Evolutionary conservation across 345 rosid genomes (phyloP).

Genomic region (Eucalyptus cloeziana): DNA sequence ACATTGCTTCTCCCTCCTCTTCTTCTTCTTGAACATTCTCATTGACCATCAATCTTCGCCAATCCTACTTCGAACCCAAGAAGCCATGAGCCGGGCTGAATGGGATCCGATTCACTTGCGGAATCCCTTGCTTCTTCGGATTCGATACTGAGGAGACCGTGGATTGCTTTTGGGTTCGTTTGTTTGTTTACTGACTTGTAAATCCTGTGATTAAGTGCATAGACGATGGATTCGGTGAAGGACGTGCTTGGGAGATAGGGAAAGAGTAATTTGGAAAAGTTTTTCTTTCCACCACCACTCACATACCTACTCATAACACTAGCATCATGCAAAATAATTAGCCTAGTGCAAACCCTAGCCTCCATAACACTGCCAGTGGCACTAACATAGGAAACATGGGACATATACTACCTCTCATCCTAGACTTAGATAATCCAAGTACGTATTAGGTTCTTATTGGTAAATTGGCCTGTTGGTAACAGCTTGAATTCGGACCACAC

Average conservation of each 20-base stretch:
- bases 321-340: too few species aligned
- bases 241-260: constrained; percentile 73
- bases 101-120: neutral
- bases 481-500: too few species aligned
- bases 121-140: neutral
- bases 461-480: too few species aligned
- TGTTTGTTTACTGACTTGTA: neutral
- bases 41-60: neutral
- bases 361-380: too few species aligned
- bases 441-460: too few species aligned
- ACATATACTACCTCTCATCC: too few species aligned
- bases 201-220: constrained; percentile 10
- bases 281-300: too few species aligned
- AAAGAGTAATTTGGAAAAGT: constrained; percentile 14
- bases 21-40: neutral
- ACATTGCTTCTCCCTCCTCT: neutral
- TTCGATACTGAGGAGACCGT: neutral
- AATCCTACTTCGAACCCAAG: neutral
- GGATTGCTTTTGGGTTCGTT: neutral
- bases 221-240: constrained; percentile 71
- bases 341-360: too few species aligned
- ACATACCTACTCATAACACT: too few species aligned
- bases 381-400: too few species aligned
- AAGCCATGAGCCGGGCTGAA: constrained; percentile 12
- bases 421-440: too few species aligned